Conservation (phyloP, 129 eudicot genomes). For the Glebionis coronaria region DNA sequence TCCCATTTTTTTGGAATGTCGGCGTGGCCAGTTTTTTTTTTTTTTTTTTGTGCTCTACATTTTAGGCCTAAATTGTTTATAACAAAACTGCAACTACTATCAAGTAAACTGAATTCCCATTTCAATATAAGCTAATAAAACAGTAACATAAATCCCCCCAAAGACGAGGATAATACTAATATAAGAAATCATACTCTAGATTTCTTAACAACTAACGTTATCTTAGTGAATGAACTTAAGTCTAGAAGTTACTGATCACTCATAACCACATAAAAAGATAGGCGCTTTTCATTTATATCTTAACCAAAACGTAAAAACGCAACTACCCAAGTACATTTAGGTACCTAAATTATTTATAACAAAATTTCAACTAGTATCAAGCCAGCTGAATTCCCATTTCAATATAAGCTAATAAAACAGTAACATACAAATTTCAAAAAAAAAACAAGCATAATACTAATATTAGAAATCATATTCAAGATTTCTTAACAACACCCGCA, state of each 20-base stretch:
- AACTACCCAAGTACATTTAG: too few species aligned
- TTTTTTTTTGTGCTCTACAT: too few species aligned
- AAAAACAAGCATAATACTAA: constrained; percentile 7
- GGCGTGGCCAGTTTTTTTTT: too few species aligned
- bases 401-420: constrained; percentile 17
- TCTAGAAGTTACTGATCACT: too few species aligned
- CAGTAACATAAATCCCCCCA: constrained; percentile 15
- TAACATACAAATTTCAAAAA: constrained; percentile 13
- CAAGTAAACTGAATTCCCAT: constrained; percentile 10
- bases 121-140: constrained; percentile 13
- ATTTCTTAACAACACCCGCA: too few species aligned
- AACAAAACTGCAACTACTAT: neutral
- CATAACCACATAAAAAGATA: constrained; percentile 11
- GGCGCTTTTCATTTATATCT: neutral
- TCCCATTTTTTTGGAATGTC: too few species aligned
- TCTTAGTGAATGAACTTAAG: too few species aligned
- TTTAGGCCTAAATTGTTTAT: too few species aligned
- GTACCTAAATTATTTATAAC: too few species aligned
- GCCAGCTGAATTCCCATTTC: constrained; percentile 2
- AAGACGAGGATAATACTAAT: neutral
- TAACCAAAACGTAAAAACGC: neutral
- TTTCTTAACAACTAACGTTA: too few species aligned
- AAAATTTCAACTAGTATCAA: neutral
- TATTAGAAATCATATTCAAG: neutral
- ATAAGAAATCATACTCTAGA: neutral